Conservation (phyloP, 1,284 basidiomycete genomes). For the Heliocybe sulcata region DNA sequence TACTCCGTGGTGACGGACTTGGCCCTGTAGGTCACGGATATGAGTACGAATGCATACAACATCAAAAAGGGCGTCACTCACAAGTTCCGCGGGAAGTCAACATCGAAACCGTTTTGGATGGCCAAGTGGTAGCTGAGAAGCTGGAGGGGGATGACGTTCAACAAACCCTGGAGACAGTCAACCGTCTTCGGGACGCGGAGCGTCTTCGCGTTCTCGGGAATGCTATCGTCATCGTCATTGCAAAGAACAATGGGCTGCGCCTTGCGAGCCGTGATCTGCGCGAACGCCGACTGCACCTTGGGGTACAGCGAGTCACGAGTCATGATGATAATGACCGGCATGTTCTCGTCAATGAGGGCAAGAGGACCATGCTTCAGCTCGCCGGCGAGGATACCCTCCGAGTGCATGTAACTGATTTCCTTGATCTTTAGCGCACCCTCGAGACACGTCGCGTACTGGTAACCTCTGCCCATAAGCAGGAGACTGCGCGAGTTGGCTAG, state of each 20-base stretch:
- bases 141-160: slow-evolving; percentile 97
- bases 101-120: slow-evolving; percentile 92
- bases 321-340: slow-evolving; percentile 99
- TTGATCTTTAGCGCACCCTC: slow-evolving; percentile 99
- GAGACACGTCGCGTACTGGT: slow-evolving; percentile 97
- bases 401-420: slow-evolving; percentile 94
- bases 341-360: slow-evolving; percentile 96
- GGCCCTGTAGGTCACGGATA: slow-evolving; percentile 39
- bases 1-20: slow-evolving; percentile 84
- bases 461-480: slow-evolving; percentile 97
- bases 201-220: slow-evolving; percentile 73
- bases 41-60: slow-evolving; percentile 7
- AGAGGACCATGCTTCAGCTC: slow-evolving; percentile 99
- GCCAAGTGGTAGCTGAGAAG: slow-evolving; percentile 96
- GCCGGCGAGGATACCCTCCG: slow-evolving; percentile 92
- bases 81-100: slow-evolving; percentile 98
- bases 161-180: slow-evolving; percentile 91
- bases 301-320: slow-evolving; percentile 98
- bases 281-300: slow-evolving; percentile 93
- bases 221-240: slow-evolving; percentile 87
- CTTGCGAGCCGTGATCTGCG: slow-evolving; percentile 96
- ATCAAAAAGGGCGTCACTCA: slow-evolving; percentile 29
- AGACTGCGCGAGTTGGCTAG: slow-evolving; percentile 81
- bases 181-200: slow-evolving; percentile 93
- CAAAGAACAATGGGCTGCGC: slow-evolving; percentile 95